phyloP scores from a whole-genome alignment of 768 basidiomycete genomes.

The Omphalotus guepiniiformis region DNA sequence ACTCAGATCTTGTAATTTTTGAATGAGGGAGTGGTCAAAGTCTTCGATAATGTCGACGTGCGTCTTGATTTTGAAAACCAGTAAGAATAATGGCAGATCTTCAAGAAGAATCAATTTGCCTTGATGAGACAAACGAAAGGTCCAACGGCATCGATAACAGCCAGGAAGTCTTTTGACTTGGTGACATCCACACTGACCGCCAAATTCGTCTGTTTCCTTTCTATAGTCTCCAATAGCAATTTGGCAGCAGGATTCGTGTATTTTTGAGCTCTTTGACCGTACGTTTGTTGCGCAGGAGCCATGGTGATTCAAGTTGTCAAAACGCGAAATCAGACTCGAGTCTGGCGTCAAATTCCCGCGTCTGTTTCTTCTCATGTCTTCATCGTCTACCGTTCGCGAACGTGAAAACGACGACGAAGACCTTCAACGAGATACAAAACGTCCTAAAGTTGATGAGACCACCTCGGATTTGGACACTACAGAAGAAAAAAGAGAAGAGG shows the following conservation, averaged over 20 bases:
- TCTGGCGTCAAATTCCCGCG: not conserved
- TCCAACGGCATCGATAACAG: slow-evolving; percentile 85
- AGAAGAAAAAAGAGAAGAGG: slow-evolving; percentile 3
- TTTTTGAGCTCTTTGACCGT: slow-evolving; percentile 53
- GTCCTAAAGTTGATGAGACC: slow-evolving; percentile 32
- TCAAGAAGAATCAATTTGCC: slow-evolving; percentile 40
- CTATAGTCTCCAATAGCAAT: slow-evolving; percentile 75
- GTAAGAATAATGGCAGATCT: slow-evolving; percentile 9
- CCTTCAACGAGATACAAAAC: slow-evolving; percentile 40
- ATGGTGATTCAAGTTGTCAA: slow-evolving; percentile 25
- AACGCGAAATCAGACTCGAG: slow-evolving; percentile 7
- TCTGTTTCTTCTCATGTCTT: slow-evolving; percentile 12
- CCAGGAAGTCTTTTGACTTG: slow-evolving; percentile 68
- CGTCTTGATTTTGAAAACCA: slow-evolving; percentile 53
- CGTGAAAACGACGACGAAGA: slow-evolving; percentile 44
- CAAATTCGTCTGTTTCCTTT: slow-evolving; percentile 85
- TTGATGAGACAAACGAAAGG: slow-evolving; percentile 92
- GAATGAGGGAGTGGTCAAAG: slow-evolving; percentile 71
- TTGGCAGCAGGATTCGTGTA: slow-evolving; percentile 76
- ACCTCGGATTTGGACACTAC: not conserved
- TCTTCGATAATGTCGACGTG: slow-evolving; percentile 96
- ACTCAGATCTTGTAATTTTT: slow-evolving; percentile 65
- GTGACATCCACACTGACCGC: slow-evolving; percentile 97
- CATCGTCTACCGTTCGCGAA: slow-evolving; percentile 36
- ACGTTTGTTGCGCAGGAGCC: slow-evolving; percentile 45